Evolutionary conservation across 257 asterid genomes (phyloP), one percentile per base, ranked within the genome.

Genomic region (Forsythia suspensa): DNA sequence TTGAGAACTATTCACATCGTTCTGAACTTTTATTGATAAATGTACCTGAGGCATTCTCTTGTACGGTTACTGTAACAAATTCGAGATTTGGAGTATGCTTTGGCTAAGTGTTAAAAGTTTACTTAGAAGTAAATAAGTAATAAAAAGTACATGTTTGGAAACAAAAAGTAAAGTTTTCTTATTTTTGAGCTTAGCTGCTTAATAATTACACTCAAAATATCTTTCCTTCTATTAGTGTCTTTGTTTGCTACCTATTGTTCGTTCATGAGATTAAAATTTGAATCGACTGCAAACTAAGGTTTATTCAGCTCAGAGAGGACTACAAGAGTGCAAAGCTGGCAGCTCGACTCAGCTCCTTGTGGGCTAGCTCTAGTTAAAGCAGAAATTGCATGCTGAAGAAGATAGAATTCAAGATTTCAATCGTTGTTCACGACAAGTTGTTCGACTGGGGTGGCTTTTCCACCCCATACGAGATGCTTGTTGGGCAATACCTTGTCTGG

Each of bases 291-390:
- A 41, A 78, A 41, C 63, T 8, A 71, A 78, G 82, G 77, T 78
- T 78, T 59, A 78, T 78, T 78, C 72, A 78, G 52, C 82, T 78
- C 34, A 75, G 82, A n/a, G 82, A 78, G 46, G 82, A 78, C 52
- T 78, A 71, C 71, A 78, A 78, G 72, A 78, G 70, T 72, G 82
- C 82, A 71, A 78, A 78, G 21, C 82, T 78, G 20, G 82, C 82
- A 12, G 63, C 82, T 39, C 63, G 65, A 24, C 76, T 78, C 16
- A 78, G 73, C 67, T 78, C 82, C 52, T 43, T 78, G 67, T 78
- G 80, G 80, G 40, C 20, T 48, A 48, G 59, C 59, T 48, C 51
- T 7, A 76, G 79, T 61, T 76, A 18, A 43, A 76, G 44, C 73
- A 76, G 63, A 63, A 16, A 63, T 63, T 42, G 51, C 61, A 76